These are phyloP conservation scores for Aspergillus caelatus DNA, from an alignment of 2,329 filamentous ascomycete species.

Conservation along the genomic window DNA sequence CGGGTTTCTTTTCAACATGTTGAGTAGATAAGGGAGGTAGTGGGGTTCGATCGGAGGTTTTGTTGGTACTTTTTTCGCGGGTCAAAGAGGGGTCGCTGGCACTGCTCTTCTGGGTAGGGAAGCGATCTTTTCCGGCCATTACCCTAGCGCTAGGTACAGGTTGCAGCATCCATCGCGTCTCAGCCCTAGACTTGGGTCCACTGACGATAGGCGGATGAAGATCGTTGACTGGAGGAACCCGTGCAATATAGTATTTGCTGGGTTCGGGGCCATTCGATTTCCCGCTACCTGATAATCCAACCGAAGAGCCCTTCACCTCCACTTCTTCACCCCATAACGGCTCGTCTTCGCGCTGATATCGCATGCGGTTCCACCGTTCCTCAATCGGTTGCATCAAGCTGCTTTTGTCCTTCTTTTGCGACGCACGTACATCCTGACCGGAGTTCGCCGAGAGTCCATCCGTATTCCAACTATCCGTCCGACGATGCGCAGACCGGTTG, in stretches of 20 bases:
- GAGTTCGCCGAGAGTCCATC: slow-evolving; percentile 51
- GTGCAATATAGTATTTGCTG: slow-evolving; percentile 62
- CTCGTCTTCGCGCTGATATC: slow-evolving; percentile 87
- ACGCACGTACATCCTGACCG: slow-evolving; percentile 32
- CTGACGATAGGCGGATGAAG: slow-evolving; percentile 83
- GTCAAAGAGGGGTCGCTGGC: slow-evolving; percentile 17
- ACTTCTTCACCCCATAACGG: slow-evolving; percentile 74
- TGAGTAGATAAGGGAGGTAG: slow-evolving; percentile 19
- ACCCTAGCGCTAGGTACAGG: slow-evolving; percentile 86
- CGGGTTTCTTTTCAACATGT: slow-evolving; percentile 9
- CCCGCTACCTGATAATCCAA: slow-evolving; percentile 49
- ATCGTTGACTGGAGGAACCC: slow-evolving; percentile 78
- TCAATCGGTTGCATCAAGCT: slow-evolving; percentile 38
- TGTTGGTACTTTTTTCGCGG: slow-evolving; percentile 12
- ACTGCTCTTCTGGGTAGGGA: slow-evolving; percentile 26
- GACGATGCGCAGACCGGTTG: slow-evolving; percentile 51
- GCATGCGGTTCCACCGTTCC: slow-evolving; percentile 75
- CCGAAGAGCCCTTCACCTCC: slow-evolving; percentile 57
- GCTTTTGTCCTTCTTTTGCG: slow-evolving; percentile 52
- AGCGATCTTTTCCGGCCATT: slow-evolving; percentile 78
- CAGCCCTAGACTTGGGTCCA: slow-evolving; percentile 68
- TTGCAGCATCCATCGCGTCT: slow-evolving; percentile 88
- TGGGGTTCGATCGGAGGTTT: slow-evolving; percentile 9
- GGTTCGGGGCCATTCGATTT: slow-evolving; percentile 37
- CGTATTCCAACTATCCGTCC: slow-evolving; percentile 61